Conservation (phyloP, 148 eudicot genomes). For the Vaccinium vitisidaea region DNA sequence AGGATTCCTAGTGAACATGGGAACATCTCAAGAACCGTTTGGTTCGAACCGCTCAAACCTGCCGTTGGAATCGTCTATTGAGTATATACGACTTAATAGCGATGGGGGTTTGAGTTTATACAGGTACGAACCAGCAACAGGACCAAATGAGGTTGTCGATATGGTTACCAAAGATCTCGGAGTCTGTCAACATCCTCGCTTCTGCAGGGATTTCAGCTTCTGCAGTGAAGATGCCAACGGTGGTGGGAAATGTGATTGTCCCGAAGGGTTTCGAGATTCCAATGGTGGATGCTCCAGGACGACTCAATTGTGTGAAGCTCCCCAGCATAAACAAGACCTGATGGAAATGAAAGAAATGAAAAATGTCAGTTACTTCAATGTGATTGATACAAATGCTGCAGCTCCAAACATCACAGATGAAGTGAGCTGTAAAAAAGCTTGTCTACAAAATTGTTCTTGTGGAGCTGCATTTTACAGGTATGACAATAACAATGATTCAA, state of each 20-base stretch:
- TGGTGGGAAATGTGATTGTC: conserved; percentile 3
- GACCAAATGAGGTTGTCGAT: not conserved
- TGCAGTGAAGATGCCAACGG: not conserved
- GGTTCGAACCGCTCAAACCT: not conserved
- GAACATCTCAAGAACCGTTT: not conserved
- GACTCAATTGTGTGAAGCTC: not conserved
- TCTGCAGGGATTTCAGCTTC: not conserved
- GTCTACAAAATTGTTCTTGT: not conserved
- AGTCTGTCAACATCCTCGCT: conserved; percentile 11
- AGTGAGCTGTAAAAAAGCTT: conserved; percentile 16
- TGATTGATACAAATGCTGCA: conserved; percentile 12
- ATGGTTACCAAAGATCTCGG: conserved; percentile 13
- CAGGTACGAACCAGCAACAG: not conserved
- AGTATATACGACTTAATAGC: conserved; percentile 5
- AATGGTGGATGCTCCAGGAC: not conserved
- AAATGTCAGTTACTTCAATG: conserved; percentile 11
- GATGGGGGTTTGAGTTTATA: conserved; percentile 9
- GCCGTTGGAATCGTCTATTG: not conserved
- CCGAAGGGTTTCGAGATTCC: not conserved
- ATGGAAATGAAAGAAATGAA: conserved; percentile 4
- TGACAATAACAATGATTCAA: not conserved
- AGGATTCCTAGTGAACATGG: not conserved
- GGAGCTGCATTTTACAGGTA: conserved; percentile 13
- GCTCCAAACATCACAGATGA: not conserved
- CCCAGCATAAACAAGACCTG: not conserved